phyloP scores from a whole-genome alignment of 371 early-diverging fungal genomes.

The Syncephalis fuscata region DNA sequence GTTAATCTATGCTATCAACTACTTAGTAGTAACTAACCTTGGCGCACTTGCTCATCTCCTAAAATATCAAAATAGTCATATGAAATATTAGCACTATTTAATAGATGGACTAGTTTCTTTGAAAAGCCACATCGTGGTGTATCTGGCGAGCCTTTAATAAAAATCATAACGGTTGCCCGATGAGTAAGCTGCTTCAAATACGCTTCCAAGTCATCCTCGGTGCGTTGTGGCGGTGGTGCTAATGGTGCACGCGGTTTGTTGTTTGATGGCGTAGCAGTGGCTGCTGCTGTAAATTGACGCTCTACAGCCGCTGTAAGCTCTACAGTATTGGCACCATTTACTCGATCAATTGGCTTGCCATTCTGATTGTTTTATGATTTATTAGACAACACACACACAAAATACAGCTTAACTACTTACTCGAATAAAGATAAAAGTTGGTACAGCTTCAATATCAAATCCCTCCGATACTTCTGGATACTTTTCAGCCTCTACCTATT shows the following conservation, averaged over 20 bases:
- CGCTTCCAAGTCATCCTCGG: constrained; percentile 35
- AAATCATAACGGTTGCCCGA: constrained; percentile 65
- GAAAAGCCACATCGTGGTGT: constrained; percentile 64
- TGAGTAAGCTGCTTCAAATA: constrained; percentile 49
- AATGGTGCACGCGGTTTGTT: constrained; percentile 12
- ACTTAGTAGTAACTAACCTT: constrained; percentile 24
- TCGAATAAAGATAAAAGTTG: constrained; percentile 72
- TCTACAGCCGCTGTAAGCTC: constrained; percentile 49
- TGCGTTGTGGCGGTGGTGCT: constrained; percentile 12
- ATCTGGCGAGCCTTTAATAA: constrained; percentile 86
- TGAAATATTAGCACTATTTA: constrained; percentile 43
- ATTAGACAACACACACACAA: not conserved
- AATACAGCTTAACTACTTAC: constrained; percentile 15
- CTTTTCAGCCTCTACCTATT: constrained; percentile 79
- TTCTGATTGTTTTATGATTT: constrained; percentile 12
- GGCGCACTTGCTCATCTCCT: constrained; percentile 71
- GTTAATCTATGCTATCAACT: too few species aligned
- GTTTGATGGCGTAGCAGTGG: constrained; percentile 9
- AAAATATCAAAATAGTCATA: constrained; percentile 82
- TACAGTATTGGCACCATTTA: constrained; percentile 83
- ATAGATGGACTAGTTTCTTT: constrained; percentile 45
- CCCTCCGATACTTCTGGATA: constrained; percentile 73
- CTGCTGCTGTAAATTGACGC: constrained; percentile 41
- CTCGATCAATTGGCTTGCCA: constrained; percentile 47
- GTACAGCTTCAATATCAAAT: constrained; percentile 82